Evolutionary conservation across 352 stramenopile genomes (phyloP), one percentile per base, ranked within the genome.

Genomic region (Aphanomyces astaci): DNA sequence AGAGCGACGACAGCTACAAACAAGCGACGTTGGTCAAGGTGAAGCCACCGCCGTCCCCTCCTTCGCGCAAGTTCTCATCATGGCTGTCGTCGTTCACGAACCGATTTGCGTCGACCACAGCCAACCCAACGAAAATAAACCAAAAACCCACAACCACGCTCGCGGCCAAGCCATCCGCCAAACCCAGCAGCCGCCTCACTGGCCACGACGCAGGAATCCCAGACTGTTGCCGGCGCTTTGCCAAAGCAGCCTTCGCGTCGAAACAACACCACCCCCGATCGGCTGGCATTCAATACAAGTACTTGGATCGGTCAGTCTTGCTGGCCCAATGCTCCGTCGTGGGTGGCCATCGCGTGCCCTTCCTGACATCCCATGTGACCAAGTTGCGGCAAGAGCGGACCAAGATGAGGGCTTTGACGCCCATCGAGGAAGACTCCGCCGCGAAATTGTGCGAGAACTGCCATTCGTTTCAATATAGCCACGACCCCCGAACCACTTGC

Each of bases 381-480:
- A 32, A 4, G 17, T 32, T 32, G 51, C 51, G 51, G 9, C 51
- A 28, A 22, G 17, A 22, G 51, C 51, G 51, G 5, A 19, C 51
- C 5, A 33, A 19, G 9, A 15, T 22, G 5, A 7, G 13, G 7
- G 51, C 24, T 10, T 30, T 59, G 51, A 32, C 30, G n/a, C 4
- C 51, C 5, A 59, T 59, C 11, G 51, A 30, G 15, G 51, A 59
- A 39, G 51, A 59, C 7, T 22, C 17, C 25, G 7, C n/a, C 22
- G 17, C 7, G 15, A 43, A 43, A 43, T 15, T 59, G 9, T 59
- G 51, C 30, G 51, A 59, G 30, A 36, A 25, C 51, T 59, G 51
- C n/a, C 51, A 59, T 25, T 59, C 51, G 27, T 59, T 24, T 25
- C 7, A 59, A 25, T 59, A 24, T 59, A 59, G 51, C 51, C 22